phyloP scores from a whole-genome alignment of 2,329 filamentous ascomycete genomes.

The Alternaria angustiovoidea region DNA sequence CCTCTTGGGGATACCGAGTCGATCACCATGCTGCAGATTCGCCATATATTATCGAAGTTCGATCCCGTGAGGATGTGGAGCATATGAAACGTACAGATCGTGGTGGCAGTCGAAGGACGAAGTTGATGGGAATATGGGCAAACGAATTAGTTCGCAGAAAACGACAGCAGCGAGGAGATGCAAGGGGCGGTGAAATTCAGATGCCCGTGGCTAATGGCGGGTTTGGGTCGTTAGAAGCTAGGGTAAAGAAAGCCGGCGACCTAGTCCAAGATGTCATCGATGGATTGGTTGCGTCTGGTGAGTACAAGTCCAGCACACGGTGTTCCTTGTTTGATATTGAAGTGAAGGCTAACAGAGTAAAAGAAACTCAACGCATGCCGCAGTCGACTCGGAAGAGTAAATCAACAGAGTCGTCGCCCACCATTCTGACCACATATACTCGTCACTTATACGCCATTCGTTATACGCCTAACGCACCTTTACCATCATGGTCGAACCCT shows the following conservation, averaged over 20 bases:
- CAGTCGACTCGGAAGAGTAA: not conserved
- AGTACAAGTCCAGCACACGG: not conserved
- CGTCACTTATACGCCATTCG: constrained; percentile 16
- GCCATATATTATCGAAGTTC: constrained; percentile 24
- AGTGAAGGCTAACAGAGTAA: not conserved
- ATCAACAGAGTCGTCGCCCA: not conserved
- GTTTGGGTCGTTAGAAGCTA: not conserved
- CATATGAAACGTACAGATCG: constrained; percentile 11
- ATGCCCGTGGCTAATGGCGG: not conserved
- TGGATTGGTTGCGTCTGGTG: constrained; percentile 12
- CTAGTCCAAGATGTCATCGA: constrained; percentile 24
- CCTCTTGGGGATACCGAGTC: constrained; percentile 24
- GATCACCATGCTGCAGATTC: constrained; percentile 19
- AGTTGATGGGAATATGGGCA: constrained; percentile 30
- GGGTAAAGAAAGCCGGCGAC: constrained; percentile 8
- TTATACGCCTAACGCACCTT: constrained; percentile 11
- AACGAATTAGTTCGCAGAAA: constrained; percentile 20
- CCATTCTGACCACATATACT: constrained; percentile 17
- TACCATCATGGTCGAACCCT: constrained; percentile 22
- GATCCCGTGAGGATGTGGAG: constrained; percentile 12
- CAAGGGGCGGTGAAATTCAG: not conserved
- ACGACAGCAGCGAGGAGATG: not conserved
- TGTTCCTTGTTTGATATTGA: not conserved
- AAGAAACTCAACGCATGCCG: not conserved
- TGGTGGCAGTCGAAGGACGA: constrained; percentile 13